phyloP scores from a whole-genome alignment of 352 stramenopile genomes.

The Globisporangium irregulare region DNA sequence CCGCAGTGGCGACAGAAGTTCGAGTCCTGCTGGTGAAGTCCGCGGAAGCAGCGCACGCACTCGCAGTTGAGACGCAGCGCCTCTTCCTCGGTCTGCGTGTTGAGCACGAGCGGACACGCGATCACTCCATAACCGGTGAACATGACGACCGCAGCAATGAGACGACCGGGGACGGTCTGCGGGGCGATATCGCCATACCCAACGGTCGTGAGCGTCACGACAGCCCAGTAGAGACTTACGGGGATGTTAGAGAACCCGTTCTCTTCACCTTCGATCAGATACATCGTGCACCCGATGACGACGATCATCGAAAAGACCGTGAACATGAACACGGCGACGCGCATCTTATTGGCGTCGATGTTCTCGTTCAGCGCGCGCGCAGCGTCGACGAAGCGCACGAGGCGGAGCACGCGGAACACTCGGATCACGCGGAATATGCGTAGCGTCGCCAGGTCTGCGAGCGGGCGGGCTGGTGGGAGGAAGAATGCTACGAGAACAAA shows the following conservation, averaged over 20 bases:
- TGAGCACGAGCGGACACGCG: conserved; percentile 46
- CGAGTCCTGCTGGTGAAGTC: conserved; percentile 47
- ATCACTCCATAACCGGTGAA: conserved; percentile 50
- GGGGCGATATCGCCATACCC: conserved; percentile 55
- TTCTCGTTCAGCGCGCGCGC: conserved; percentile 67
- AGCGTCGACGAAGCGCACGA: conserved; percentile 73
- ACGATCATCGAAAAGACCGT: conserved; percentile 74
- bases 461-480: conserved; percentile 43
- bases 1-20: conserved; percentile 48
- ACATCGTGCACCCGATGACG: conserved; percentile 82
- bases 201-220: conserved; percentile 55
- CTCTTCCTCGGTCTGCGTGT: conserved; percentile 32
- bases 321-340: conserved; percentile 78
- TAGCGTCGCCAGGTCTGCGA: conserved; percentile 64
- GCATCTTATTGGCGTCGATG: conserved; percentile 76
- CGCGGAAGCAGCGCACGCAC: conserved; percentile 37
- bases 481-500: conserved; percentile 36
- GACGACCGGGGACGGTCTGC: conserved; percentile 38
- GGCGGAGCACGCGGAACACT: conserved; percentile 70
- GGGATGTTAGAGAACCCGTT: conserved; percentile 76
- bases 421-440: conserved; percentile 80
- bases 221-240: conserved; percentile 50
- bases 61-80: conserved; percentile 39
- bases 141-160: conserved; percentile 54
- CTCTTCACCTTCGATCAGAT: conserved; percentile 75